Conservation (phyloP, 495 filamentous ascomycete species). For the Aspergillus bertholletiae region DNA sequence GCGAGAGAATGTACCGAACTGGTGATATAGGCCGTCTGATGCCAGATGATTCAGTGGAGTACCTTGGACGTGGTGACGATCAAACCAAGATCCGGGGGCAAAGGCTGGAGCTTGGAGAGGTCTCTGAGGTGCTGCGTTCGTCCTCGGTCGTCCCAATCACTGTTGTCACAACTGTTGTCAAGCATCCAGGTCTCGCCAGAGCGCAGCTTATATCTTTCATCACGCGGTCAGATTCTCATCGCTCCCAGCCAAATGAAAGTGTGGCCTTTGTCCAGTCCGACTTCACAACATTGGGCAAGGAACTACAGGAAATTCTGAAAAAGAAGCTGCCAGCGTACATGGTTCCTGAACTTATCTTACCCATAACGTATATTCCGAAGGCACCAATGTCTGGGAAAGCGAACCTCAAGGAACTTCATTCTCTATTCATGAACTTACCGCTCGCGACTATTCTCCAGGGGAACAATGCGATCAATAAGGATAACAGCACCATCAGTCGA, state of each 20-base stretch:
- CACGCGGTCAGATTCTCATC: constrained; percentile 8
- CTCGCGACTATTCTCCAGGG: constrained; percentile 19
- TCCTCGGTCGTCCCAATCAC: constrained; percentile 29
- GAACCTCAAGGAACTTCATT: constrained; percentile 42
- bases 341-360: constrained; percentile 50
- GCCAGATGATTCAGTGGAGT: constrained; percentile 50
- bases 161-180: constrained; percentile 39
- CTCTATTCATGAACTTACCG: constrained; percentile 21
- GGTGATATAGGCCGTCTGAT: constrained; percentile 48
- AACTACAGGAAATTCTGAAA: constrained; percentile 34
- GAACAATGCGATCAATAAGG: constrained; percentile 6
- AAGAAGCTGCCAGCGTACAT: constrained; percentile 49
- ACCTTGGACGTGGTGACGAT: constrained; percentile 70
- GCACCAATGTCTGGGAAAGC: constrained; percentile 46
- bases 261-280: constrained; percentile 20
- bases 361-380: constrained; percentile 38
- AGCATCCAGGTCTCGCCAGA: constrained; percentile 39
- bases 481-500: constrained; percentile 1
- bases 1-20: constrained; percentile 44
- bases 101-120: constrained; percentile 72
- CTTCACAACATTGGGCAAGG: constrained; percentile 17
- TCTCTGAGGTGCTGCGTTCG: constrained; percentile 52
- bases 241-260: constrained; percentile 4
- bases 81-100: constrained; percentile 80
- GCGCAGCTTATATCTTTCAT: constrained; percentile 43